phyloP scores from a whole-genome alignment of 768 basidiomycete species.

The Hericium alpestre region DNA sequence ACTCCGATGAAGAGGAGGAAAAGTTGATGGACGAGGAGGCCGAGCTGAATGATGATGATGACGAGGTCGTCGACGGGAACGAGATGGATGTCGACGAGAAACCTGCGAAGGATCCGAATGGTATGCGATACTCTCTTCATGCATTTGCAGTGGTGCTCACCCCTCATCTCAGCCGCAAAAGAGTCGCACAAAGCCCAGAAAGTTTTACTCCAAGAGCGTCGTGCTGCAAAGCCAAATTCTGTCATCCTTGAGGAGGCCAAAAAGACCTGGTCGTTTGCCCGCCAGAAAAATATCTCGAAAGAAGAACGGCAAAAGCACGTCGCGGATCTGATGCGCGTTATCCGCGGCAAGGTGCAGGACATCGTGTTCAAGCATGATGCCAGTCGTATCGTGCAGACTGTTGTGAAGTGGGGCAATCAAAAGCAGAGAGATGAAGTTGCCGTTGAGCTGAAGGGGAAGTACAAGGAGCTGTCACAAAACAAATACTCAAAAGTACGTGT shows the following conservation, averaged over 20 bases:
- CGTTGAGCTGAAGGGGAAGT: conserved; percentile 71
- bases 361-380: conserved; percentile 89
- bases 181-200: conserved; percentile 70
- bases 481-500: conserved; percentile 81
- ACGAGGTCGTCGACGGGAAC: conserved; percentile 19
- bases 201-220: conserved; percentile 53
- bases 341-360: conserved; percentile 75
- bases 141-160: neutral
- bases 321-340: conserved; percentile 59
- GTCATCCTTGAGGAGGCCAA: conserved; percentile 62
- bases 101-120: conserved; percentile 36
- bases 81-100: conserved; percentile 21
- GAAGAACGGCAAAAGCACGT: conserved; percentile 69
- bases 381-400: conserved; percentile 71
- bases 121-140: conserved; percentile 26
- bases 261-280: conserved; percentile 64
- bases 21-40: conserved; percentile 23
- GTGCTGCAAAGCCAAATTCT: conserved; percentile 70
- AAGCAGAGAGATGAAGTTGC: conserved; percentile 74
- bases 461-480: conserved; percentile 66
- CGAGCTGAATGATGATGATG: conserved; percentile 20
- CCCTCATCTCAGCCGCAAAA: conserved; percentile 34
- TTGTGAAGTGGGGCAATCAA: conserved; percentile 73
- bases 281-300: conserved; percentile 58
- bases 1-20: conserved; percentile 20